A percentile compares a stretch with the other conserved stretches of the same genome.
Conservation (phyloP, 2,329 filamentous ascomycete genomes). For the Pseudocercospora fijiensis region DNA sequence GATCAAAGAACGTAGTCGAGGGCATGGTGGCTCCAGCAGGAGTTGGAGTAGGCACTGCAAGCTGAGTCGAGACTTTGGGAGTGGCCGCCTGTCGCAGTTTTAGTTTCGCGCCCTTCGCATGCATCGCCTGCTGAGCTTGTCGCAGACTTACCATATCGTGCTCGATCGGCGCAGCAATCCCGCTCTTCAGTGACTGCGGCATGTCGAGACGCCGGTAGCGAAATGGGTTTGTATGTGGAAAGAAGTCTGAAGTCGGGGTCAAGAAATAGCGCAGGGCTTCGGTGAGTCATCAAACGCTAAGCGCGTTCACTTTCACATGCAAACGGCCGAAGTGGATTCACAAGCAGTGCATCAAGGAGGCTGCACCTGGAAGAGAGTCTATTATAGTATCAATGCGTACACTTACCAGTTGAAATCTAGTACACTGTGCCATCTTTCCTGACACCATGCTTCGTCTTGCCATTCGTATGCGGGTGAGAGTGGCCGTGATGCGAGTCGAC, state of each 20-base stretch:
- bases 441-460: conserved; percentile 26
- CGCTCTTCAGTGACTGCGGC: neutral
- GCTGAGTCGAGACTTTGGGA: neutral
- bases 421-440: conserved; percentile 26
- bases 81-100: neutral
- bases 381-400: neutral
- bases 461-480: conserved; percentile 11
- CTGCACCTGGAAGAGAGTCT: neutral
- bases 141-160: neutral
- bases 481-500: conserved; percentile 24
- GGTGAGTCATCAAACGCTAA: neutral
- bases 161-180: neutral
- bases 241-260: neutral
- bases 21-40: neutral
- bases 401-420: neutral
- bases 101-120: neutral
- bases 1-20: neutral
- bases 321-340: neutral
- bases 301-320: neutral
- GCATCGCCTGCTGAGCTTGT: neutral
- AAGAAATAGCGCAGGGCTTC: neutral
- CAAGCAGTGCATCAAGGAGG: neutral
- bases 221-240: neutral
- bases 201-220: neutral
- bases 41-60: neutral